These are phyloP conservation scores for Globisporangium heterothallicum DNA, from an alignment of 352 stramenopile genomes.

Conservation along the genomic window DNA sequence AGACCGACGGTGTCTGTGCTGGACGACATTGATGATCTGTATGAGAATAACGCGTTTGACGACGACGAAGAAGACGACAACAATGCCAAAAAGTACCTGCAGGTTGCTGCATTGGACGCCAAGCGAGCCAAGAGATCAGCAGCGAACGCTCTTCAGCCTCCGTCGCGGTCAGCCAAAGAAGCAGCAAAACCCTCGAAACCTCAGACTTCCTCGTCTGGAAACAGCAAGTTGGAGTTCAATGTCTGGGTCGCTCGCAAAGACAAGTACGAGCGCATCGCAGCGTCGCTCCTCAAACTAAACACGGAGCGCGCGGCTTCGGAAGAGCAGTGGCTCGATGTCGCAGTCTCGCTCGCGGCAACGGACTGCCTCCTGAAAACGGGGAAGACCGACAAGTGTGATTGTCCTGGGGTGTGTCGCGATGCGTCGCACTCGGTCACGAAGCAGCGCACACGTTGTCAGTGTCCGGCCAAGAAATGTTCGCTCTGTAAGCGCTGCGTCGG, in stretches of 20 bases:
- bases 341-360: conserved; percentile 67
- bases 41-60: conserved; percentile 72
- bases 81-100: background rate
- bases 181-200: background rate
- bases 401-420: conserved; percentile 57
- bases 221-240: conserved; percentile 56
- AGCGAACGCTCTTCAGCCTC: no score
- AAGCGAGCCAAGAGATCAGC: no score
- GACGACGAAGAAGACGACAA: conserved; percentile 33
- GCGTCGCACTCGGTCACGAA: conserved; percentile 54
- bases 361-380: conserved; percentile 76
- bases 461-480: conserved; percentile 74
- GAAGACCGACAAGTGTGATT: conserved; percentile 66
- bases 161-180: background rate
- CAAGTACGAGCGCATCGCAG: conserved; percentile 77
- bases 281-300: conserved; percentile 57
- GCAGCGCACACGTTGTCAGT: conserved; percentile 74
- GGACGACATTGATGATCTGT: conserved; percentile 69
- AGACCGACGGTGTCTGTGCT: conserved; percentile 27
- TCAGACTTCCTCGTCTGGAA: background rate
- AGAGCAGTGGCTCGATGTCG: conserved; percentile 67
- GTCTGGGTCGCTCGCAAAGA: conserved; percentile 84
- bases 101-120: background rate
- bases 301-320: conserved; percentile 48
- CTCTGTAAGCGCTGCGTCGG: conserved; percentile 63